These are phyloP conservation scores for Flagelloscypha sp. DNA, from an alignment of 768 basidiomycete species.

Conservation along the genomic window DNA sequence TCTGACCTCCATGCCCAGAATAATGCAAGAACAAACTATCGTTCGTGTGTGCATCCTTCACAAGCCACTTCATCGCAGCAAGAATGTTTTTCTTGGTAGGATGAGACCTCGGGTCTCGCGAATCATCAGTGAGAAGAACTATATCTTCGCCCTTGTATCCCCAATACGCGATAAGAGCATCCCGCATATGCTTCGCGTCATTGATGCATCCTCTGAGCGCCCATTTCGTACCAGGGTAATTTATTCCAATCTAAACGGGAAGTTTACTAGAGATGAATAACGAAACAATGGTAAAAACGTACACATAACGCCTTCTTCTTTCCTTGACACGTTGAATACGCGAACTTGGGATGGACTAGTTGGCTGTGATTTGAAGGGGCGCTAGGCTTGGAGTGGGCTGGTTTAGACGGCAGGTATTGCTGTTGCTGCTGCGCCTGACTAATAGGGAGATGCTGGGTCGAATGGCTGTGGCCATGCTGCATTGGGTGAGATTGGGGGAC, in stretches of 20 bases:
- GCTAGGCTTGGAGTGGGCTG: neutral
- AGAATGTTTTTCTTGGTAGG: slow-evolving; percentile 50
- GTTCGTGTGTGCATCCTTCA: slow-evolving; percentile 41
- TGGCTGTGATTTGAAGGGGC: too few species aligned
- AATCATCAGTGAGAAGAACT: slow-evolving; percentile 47
- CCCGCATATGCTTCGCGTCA: slow-evolving; percentile 40
- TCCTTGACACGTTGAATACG: slow-evolving; percentile 4
- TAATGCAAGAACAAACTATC: slow-evolving; percentile 50
- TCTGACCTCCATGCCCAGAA: slow-evolving; percentile 72
- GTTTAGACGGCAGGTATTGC: neutral
- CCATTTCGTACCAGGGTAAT: slow-evolving; percentile 37
- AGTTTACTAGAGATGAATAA: neutral
- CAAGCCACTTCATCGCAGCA: slow-evolving; percentile 53
- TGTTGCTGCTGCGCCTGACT: neutral
- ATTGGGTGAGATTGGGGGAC: neutral
- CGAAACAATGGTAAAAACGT: neutral
- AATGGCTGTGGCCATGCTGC: neutral
- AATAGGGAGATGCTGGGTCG: neutral
- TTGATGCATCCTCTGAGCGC: slow-evolving; percentile 47
- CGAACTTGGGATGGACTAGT: too few species aligned
- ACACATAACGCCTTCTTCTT: slow-evolving; percentile 7
- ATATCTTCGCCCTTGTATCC: slow-evolving; percentile 46
- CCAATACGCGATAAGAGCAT: slow-evolving; percentile 39
- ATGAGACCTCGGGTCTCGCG: slow-evolving; percentile 30
- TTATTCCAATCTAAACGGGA: slow-evolving; percentile 41